These are phyloP conservation scores for Cladophialophora bantiana DNA, from an alignment of 2,329 filamentous ascomycete species.

Conservation along the genomic window DNA sequence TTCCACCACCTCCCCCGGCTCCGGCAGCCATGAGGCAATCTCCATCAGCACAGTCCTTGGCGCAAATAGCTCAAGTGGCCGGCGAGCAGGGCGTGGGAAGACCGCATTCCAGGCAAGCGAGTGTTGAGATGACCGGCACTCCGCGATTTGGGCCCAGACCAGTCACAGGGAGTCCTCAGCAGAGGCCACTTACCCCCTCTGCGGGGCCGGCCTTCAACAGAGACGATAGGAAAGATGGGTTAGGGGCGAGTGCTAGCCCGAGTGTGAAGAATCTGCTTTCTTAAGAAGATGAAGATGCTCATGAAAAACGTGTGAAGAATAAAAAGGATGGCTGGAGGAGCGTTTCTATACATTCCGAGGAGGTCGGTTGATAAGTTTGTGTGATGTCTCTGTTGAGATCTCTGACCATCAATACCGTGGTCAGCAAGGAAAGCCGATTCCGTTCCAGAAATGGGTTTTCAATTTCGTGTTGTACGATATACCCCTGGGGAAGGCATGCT, in stretches of 20 bases:
- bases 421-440: background rate
- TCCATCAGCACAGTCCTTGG: constrained; percentile 32
- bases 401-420: background rate
- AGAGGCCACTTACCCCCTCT: constrained; percentile 34
- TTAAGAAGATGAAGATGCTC: constrained; percentile 47
- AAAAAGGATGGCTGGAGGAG: background rate
- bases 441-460: background rate
- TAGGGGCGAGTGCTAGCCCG: constrained; percentile 78
- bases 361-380: background rate
- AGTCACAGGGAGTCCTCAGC: constrained; percentile 31
- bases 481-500: background rate
- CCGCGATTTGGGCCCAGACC: constrained; percentile 28
- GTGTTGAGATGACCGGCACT: constrained; percentile 31
- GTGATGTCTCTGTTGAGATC: background rate
- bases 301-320: background rate
- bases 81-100: constrained; percentile 23
- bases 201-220: constrained; percentile 35
- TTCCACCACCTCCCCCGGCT: constrained; percentile 3
- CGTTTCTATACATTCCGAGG: background rate
- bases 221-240: constrained; percentile 43
- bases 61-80: constrained; percentile 35
- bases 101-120: constrained; percentile 32
- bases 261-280: constrained; percentile 77
- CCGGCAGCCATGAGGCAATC: constrained; percentile 24
- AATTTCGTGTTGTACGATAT: background rate